Conservation (phyloP, 164 flowering plant species). For the Piper betle region DNA sequence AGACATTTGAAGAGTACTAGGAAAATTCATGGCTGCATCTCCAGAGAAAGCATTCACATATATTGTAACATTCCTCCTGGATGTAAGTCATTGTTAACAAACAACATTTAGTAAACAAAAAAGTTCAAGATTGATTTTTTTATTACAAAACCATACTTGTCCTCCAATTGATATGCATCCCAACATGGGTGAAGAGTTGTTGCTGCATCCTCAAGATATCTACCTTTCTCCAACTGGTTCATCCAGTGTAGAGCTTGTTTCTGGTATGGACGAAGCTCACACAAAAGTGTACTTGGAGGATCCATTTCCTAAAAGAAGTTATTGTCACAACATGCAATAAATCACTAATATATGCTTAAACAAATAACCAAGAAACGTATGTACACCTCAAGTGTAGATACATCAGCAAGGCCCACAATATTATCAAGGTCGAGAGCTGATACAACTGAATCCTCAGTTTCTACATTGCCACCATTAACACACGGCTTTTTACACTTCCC, state of each 20-base stretch:
- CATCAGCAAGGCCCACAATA: slow-evolving; percentile 66
- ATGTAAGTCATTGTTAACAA: slow-evolving; percentile 9
- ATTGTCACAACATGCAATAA: neutral
- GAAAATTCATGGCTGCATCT: slow-evolving; percentile 84
- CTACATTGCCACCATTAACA: slow-evolving; percentile 28
- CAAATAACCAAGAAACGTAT: neutral
- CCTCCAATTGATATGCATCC: slow-evolving; percentile 79
- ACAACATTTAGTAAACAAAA: neutral
- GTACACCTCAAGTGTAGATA: slow-evolving; percentile 67
- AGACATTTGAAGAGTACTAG: slow-evolving; percentile 92
- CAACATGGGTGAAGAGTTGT: slow-evolving; percentile 93
- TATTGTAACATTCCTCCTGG: slow-evolving; percentile 64
- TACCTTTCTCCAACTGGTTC: slow-evolving; percentile 70
- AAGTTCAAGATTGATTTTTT: neutral
- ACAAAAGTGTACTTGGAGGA: slow-evolving; percentile 62
- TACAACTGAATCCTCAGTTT: slow-evolving; percentile 41
- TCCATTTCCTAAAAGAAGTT: slow-evolving; percentile 64
- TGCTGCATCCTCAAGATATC: slow-evolving; percentile 52
- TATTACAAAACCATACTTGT: slow-evolving; percentile 32
- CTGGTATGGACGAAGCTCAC: slow-evolving; percentile 88
- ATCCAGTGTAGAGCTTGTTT: slow-evolving; percentile 97
- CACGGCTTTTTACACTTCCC: slow-evolving; percentile 29
- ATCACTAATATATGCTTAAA: neutral
- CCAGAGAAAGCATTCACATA: slow-evolving; percentile 91
- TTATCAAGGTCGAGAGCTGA: slow-evolving; percentile 71